Evolutionary conservation across 495 filamentous ascomycete genomes (phyloP), one percentile per base, ranked within the genome.

Genomic region (Podospora pseudoanserina): DNA sequence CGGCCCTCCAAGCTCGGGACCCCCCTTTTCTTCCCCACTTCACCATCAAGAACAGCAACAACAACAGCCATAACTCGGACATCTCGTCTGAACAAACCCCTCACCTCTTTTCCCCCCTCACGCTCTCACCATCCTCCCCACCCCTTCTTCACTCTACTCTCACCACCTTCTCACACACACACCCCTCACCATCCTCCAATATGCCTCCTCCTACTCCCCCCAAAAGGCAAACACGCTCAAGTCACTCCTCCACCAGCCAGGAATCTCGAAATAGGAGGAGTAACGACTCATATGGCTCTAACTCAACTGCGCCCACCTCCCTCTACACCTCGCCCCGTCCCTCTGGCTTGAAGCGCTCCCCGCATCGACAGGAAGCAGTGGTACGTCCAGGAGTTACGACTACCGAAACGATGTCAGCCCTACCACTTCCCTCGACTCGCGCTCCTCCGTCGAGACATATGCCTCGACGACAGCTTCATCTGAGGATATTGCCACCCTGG

Each of bases 361-460:
- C 4, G 77, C 80, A 62, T 76, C 75, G 18, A 73, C 74, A 62
- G 77, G 73, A 27, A 63, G 61, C 60, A 28, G 58, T n/a, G 67
- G 56, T 27, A 63, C 64, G 20, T 68, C 72, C 68, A 61, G 20
- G 49, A 34, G 19, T 49, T 80, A 79, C 64, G 67, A 72, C 68
- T 78, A 82, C 66, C 74, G 79, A 18, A 78, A 83, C 67, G 81
- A 85, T 60, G 72, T 79, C 68, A 85, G 80, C 56, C 83, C 80
- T n/a, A 69, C 71, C 53, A 82, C 79, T 18, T 85, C 77, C 58
- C 74, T 80, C 70, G 84, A 84, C 55, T 84, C 88, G 28, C 85
- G 85, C 53, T 85, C 87, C 55, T 94, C 92, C 1, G 84, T 86
- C 64, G 90, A 93, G 66, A 96, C 92, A 2, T 94, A 93, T 74